These are phyloP conservation scores for Capsicum chinense DNA, from an alignment of 257 asterid genomes.

Conservation along the genomic window DNA sequence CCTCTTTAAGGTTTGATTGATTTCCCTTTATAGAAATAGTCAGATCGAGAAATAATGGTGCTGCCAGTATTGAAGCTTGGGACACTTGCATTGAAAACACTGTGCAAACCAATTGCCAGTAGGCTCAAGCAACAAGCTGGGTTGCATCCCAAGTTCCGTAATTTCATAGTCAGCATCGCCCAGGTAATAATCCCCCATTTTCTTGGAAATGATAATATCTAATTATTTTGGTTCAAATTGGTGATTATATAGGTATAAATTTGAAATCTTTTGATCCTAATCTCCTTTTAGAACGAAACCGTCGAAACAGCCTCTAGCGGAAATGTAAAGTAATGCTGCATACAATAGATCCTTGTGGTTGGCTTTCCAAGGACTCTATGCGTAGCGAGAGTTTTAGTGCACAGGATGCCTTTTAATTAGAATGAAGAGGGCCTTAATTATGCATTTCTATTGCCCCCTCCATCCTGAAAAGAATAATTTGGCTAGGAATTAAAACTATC, in stretches of 20 bases:
- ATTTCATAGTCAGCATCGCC: conserved; percentile 69
- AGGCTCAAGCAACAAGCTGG: conserved; percentile 84
- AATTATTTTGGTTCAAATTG: too few relatives aligned
- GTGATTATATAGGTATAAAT: not conserved
- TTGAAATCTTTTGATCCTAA: not conserved
- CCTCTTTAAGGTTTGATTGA: not conserved
- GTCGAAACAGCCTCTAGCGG: too few relatives aligned
- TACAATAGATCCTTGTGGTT: too few relatives aligned
- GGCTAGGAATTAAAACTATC: not conserved
- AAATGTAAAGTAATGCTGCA: too few relatives aligned
- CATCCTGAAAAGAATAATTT: not conserved
- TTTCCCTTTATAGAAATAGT: conserved; percentile 6
- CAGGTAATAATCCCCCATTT: conserved; percentile 53
- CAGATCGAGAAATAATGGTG: conserved; percentile 48
- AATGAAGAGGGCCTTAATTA: not conserved
- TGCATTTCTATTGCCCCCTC: not conserved
- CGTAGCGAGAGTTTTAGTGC: too few relatives aligned
- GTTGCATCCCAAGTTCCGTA: conserved; percentile 81
- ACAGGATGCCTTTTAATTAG: not conserved
- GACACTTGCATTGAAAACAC: conserved; percentile 88
- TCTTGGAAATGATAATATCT: not conserved
- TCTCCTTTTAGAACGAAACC: not conserved
- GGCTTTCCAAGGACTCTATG: too few relatives aligned
- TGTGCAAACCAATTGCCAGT: conserved; percentile 87
- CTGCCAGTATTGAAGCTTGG: conserved; percentile 94